A percentile compares a stretch with the other conserved stretches of the same genome.
These are phyloP conservation scores for Russula abietina DNA, from an alignment of 768 basidiomycete species.

Conservation along the genomic window DNA sequence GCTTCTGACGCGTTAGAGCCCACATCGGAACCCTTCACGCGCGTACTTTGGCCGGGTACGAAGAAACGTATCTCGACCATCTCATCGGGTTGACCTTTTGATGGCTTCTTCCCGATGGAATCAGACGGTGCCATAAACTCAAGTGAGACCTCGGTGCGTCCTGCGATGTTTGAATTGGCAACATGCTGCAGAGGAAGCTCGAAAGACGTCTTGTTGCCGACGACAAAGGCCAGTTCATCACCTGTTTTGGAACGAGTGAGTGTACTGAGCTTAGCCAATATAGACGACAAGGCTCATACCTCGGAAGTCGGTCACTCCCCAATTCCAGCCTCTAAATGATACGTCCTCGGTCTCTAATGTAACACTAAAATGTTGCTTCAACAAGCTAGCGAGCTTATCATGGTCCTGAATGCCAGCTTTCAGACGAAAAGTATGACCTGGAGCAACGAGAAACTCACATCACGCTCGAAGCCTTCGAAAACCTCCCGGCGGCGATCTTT, in stretches of 20 bases:
- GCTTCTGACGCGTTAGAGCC: slow-evolving; percentile 67
- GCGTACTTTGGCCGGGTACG: slow-evolving; percentile 74
- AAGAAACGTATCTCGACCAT: slow-evolving; percentile 96
- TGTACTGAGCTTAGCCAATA: slow-evolving; percentile 2
- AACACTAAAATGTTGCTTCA: slow-evolving; percentile 85
- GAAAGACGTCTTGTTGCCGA: slow-evolving; percentile 83
- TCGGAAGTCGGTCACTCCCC: slow-evolving; percentile 93
- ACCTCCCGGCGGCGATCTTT: slow-evolving; percentile 70
- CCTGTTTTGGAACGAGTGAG: slow-evolving; percentile 41
- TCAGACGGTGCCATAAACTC: slow-evolving; percentile 67
- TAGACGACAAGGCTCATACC: slow-evolving; percentile 41
- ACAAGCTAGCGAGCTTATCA: slow-evolving; percentile 69
- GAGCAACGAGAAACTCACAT: slow-evolving; percentile 45
- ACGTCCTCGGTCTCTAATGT: slow-evolving; percentile 82
- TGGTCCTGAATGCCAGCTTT: slow-evolving; percentile 57
- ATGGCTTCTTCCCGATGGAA: slow-evolving; percentile 38
- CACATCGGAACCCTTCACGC: slow-evolving; percentile 55
- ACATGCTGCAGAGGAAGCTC: slow-evolving; percentile 82
- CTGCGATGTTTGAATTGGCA: slow-evolving; percentile 96
- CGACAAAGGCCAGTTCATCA: slow-evolving; percentile 84
- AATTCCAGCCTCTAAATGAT: slow-evolving; percentile 95
- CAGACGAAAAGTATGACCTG: slow-evolving; percentile 4
- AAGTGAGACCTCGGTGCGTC: slow-evolving; percentile 97
- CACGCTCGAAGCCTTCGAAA: slow-evolving; percentile 92
- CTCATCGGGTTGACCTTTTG: slow-evolving; percentile 58